A percentile compares a stretch with the other conserved stretches of the same genome.
phyloP scores from a whole-genome alignment of 768 basidiomycete genomes.

The Tylopilus subfusipes region DNA sequence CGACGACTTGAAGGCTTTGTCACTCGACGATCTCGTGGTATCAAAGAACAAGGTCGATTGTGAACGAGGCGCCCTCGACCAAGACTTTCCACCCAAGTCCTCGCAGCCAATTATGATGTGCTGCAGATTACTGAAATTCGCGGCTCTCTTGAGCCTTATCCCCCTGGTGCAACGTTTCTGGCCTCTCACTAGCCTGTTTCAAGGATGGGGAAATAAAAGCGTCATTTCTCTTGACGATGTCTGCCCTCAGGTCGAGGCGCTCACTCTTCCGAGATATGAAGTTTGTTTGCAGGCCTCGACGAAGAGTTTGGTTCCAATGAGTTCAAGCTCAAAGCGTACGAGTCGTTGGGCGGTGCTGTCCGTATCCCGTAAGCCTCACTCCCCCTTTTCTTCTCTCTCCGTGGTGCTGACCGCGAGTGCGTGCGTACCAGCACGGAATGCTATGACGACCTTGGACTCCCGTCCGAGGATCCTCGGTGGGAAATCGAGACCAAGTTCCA shows the following conservation, averaged over 20 bases:
- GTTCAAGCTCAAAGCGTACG: conserved; percentile 31
- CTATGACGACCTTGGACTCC: conserved; percentile 46
- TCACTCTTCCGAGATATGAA: conserved; percentile 14
- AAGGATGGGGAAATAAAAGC: not conserved
- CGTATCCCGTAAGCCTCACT: conserved; percentile 28
- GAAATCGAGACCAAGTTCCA: conserved; percentile 26
- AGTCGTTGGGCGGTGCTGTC: conserved; percentile 36
- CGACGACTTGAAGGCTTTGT: not conserved
- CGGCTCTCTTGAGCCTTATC: conserved; percentile 7
- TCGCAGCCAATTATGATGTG: not conserved
- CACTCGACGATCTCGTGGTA: not conserved
- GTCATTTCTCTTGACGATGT: conserved; percentile 6
- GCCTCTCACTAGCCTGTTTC: not conserved
- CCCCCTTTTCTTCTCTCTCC: too few species aligned
- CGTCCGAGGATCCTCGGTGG: conserved; percentile 47
- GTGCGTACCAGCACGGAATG: conserved; percentile 45
- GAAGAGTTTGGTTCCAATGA: conserved; percentile 17
- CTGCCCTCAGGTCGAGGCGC: conserved; percentile 28
- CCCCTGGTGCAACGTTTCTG: conserved; percentile 9
- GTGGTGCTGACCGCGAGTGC: not conserved
- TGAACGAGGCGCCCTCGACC: conserved; percentile 2
- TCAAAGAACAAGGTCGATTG: conserved; percentile 9
- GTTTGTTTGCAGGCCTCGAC: conserved; percentile 24
- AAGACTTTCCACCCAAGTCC: not conserved
- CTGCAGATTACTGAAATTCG: not conserved